Percentiles rank a stretch among this genome's conserved stretches.
Conservation (phyloP, 2,329 filamentous ascomycete species). For the Thelonectria olida region DNA sequence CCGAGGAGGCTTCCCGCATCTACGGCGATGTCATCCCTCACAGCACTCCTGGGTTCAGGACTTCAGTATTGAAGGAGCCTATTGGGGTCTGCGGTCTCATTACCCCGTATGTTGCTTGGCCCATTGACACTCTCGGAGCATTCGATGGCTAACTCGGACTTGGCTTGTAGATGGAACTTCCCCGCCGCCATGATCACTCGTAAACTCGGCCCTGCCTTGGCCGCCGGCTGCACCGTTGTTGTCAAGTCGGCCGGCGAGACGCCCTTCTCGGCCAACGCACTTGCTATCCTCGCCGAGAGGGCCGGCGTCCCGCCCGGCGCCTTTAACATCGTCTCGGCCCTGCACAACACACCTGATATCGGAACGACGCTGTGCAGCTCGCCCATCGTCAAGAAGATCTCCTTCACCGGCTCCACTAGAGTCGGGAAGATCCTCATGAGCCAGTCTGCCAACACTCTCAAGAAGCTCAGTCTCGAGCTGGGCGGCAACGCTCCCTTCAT, state of each 20-base stretch:
- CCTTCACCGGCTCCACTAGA: slow-evolving; percentile 72
- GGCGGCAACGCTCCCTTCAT: slow-evolving; percentile 81
- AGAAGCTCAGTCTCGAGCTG: slow-evolving; percentile 71
- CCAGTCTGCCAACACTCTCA: slow-evolving; percentile 73
- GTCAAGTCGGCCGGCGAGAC: slow-evolving; percentile 77
- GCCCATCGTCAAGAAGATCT: slow-evolving; percentile 73
- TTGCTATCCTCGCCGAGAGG: slow-evolving; percentile 71
- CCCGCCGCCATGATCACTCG: slow-evolving; percentile 62
- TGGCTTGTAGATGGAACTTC: slow-evolving; percentile 75
- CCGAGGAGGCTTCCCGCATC: slow-evolving; percentile 63
- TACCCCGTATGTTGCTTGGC: slow-evolving; percentile 53
- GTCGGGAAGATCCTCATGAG: slow-evolving; percentile 69
- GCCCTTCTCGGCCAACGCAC: slow-evolving; percentile 74
- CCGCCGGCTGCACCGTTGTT: slow-evolving; percentile 79
- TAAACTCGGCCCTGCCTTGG: slow-evolving; percentile 62
- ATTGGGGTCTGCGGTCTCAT: slow-evolving; percentile 47
- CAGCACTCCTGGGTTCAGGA: slow-evolving; percentile 63
- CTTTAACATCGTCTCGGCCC: slow-evolving; percentile 68
- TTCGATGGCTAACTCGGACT: background rate
- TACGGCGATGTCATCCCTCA: slow-evolving; percentile 69
- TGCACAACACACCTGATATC: slow-evolving; percentile 72
- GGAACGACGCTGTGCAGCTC: slow-evolving; percentile 72
- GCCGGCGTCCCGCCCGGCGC: slow-evolving; percentile 73
- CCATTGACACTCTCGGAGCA: background rate
- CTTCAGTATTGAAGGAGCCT: slow-evolving; percentile 17